These are phyloP conservation scores for Albizia julibrissin DNA, from an alignment of 306 rosid species.

Conservation along the genomic window DNA sequence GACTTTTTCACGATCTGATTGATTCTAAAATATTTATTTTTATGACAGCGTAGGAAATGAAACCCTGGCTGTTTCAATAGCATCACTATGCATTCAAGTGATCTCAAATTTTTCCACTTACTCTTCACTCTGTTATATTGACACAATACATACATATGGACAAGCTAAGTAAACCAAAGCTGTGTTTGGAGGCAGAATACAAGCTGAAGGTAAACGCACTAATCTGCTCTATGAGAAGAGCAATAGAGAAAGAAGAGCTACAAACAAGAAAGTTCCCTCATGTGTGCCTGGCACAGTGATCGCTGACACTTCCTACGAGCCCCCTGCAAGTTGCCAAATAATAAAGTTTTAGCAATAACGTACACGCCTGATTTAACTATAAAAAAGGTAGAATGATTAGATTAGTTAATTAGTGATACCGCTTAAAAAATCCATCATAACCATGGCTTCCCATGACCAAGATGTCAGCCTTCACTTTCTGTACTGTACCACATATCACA, in stretches of 20 bases:
- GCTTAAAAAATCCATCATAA: conserved; percentile 81
- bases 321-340: conserved; percentile 48
- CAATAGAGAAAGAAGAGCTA: neutral
- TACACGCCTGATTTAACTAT: neutral
- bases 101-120: neutral
- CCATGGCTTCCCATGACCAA: conserved; percentile 93
- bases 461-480: conserved; percentile 63
- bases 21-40: neutral
- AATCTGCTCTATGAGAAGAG: neutral
- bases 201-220: neutral
- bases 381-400: neutral
- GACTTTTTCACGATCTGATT: neutral
- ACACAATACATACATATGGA: neutral
- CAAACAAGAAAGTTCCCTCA: neutral
- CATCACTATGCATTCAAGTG: neutral
- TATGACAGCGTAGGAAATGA: neutral
- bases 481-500: conserved; percentile 73
- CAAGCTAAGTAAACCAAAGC: neutral
- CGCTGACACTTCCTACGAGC: conserved; percentile 86
- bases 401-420: conserved; percentile 38
- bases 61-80: neutral
- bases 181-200: neutral
- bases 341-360: neutral
- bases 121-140: neutral
- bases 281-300: conserved; percentile 65